phyloP scores from a whole-genome alignment of 257 asterid species.

The Lavandula angustifolia region DNA sequence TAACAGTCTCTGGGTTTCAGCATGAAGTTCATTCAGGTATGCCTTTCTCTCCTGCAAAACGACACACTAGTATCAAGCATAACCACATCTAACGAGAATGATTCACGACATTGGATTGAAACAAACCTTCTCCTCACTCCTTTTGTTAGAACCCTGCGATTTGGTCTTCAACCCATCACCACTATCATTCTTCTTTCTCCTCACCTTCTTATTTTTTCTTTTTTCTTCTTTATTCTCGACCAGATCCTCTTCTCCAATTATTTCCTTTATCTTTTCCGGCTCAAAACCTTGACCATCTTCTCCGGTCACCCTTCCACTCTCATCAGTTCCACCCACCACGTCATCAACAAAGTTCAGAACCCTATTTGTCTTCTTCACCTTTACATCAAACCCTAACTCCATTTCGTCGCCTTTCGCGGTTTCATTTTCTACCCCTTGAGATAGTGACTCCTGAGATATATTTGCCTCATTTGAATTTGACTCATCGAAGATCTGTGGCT shows the following conservation, averaged over 20 bases:
- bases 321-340: conserved; percentile 26
- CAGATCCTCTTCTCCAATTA: conserved; percentile 21
- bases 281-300: conserved; percentile 29
- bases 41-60: conserved; percentile 63
- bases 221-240: conserved; percentile 32
- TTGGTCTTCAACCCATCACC: conserved; percentile 37
- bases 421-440: conserved; percentile 37
- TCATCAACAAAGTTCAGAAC: conserved; percentile 50
- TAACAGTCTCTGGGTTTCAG: conserved; percentile 80
- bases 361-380: conserved; percentile 48
- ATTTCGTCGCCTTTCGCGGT: conserved; percentile 14
- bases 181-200: conserved; percentile 37
- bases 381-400: conserved; percentile 31
- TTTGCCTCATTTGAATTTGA: conserved; percentile 32
- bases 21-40: conserved; percentile 72
- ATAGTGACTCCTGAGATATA: conserved; percentile 40
- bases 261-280: conserved; percentile 23
- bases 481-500: conserved; percentile 34
- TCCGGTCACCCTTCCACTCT: conserved; percentile 18
- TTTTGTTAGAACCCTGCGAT: conserved; percentile 40
- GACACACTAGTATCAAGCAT: conserved; percentile 11
- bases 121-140: conserved; percentile 74
- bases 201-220: conserved; percentile 47
- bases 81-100: background rate
- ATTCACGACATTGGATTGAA: conserved; percentile 1